Conservation (phyloP, 768 basidiomycete genomes). For the Tulasnella sp. region DNA sequence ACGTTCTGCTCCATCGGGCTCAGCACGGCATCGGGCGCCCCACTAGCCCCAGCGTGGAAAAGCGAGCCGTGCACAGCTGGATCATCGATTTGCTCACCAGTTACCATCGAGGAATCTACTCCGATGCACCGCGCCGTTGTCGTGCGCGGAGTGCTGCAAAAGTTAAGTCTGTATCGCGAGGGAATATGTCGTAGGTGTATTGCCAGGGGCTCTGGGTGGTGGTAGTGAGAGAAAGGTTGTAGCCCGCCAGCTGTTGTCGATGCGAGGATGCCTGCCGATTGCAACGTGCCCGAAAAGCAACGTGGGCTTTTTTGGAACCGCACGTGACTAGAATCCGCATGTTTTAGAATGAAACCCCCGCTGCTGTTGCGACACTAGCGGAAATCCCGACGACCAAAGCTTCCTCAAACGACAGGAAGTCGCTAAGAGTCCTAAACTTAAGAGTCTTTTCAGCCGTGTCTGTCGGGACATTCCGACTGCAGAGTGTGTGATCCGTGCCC, state of each 20-base stretch:
- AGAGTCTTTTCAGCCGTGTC: neutral
- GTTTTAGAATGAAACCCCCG: neutral
- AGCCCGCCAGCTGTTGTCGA: neutral
- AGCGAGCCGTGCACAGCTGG: neutral
- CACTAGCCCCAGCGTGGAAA: constrained; percentile 2
- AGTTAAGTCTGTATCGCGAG: constrained; percentile 4
- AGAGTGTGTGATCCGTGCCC: neutral
- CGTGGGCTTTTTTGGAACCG: neutral
- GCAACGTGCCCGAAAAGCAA: constrained; percentile 7
- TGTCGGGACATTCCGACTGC: neutral
- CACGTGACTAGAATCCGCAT: neutral
- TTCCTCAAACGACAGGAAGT: neutral
- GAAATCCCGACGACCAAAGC: neutral
- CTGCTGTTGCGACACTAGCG: neutral
- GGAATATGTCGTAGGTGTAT: neutral
- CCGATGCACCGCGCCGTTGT: constrained; percentile 5
- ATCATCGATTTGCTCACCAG: neutral
- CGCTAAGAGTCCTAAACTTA: neutral
- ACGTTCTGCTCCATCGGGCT: constrained; percentile 4
- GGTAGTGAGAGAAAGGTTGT: neutral
- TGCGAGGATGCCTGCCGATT: neutral
- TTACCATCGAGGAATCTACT: neutral
- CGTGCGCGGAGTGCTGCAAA: constrained; percentile 1
- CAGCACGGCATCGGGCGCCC: constrained; percentile 1
- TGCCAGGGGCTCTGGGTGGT: constrained; percentile 2